Conservation (phyloP, 2,329 filamentous ascomycete species). For the Clarireedia hainanense region DNA sequence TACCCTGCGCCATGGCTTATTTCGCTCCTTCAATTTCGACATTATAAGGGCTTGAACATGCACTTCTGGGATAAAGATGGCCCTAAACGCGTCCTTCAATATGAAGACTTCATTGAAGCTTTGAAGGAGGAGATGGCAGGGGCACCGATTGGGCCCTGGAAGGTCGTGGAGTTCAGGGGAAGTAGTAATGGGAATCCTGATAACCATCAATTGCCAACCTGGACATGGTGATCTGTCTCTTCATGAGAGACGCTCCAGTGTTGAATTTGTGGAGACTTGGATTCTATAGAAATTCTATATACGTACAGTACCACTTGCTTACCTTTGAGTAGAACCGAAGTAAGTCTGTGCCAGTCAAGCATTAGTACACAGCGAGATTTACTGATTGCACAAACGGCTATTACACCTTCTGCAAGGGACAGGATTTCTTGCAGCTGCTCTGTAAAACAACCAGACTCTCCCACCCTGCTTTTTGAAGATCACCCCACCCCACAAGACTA, state of each 20-base stretch:
- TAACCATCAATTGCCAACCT: neutral
- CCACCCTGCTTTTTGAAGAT: too few relatives aligned
- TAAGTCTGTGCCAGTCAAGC: too few relatives aligned
- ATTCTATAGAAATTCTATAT: neutral
- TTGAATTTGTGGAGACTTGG: neutral
- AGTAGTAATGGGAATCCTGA: neutral
- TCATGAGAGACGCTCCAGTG: neutral
- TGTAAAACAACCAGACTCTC: too few relatives aligned
- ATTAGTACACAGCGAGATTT: too few relatives aligned
- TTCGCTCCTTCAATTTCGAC: conserved; percentile 1
- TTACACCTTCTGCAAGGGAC: too few relatives aligned
- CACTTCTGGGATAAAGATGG: conserved; percentile 2
- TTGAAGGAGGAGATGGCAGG: neutral
- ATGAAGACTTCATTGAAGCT: neutral
- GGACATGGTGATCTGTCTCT: too few relatives aligned
- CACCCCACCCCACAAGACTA: too few relatives aligned
- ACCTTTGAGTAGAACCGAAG: too few relatives aligned
- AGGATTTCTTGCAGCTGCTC: too few relatives aligned
- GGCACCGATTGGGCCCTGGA: conserved; percentile 1
- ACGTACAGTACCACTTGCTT: too few relatives aligned
- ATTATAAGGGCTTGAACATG: conserved; percentile 1
- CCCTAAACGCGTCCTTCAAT: neutral
- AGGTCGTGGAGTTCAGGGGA: neutral
- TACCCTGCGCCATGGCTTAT: neutral
- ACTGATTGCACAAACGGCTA: too few relatives aligned